Percentiles rank a stretch among this genome's conserved stretches.
phyloP scores from a whole-genome alignment of 306 rosid species.

The Citrullus amarus region DNA sequence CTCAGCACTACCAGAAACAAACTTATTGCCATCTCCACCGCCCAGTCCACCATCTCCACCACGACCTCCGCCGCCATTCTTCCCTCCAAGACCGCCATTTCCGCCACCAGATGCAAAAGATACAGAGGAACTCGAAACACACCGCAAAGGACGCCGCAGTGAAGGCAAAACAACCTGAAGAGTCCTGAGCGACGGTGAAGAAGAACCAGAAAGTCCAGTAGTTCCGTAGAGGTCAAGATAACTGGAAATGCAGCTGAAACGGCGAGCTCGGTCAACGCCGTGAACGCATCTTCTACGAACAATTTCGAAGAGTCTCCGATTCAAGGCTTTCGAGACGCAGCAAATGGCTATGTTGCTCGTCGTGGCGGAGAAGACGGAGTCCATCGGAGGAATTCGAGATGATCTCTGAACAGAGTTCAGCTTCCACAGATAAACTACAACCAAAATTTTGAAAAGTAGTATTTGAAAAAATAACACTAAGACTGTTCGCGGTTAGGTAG shows the following conservation, averaged over 20 bases:
- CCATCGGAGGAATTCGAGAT: slow-evolving; percentile 33
- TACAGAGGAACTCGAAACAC: slow-evolving; percentile 48
- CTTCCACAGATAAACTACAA: not conserved
- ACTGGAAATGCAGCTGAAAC: slow-evolving; percentile 20
- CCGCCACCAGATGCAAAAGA: slow-evolving; percentile 56
- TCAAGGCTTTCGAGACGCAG: slow-evolving; percentile 37
- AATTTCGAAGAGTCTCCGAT: slow-evolving; percentile 22
- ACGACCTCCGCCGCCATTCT: slow-evolving; percentile 23
- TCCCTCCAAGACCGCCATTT: slow-evolving; percentile 35
- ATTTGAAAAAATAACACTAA: not conserved
- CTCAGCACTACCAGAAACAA: slow-evolving; percentile 36
- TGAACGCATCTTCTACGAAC: slow-evolving; percentile 17
- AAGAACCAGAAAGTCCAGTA: slow-evolving; percentile 4
- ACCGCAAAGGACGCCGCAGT: slow-evolving; percentile 21
- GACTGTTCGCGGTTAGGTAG: not conserved
- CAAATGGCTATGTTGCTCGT: slow-evolving; percentile 34
- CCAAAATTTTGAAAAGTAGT: not conserved
- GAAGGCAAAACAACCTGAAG: slow-evolving; percentile 18
- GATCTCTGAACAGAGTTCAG: not conserved
- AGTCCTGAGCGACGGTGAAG: slow-evolving; percentile 18
- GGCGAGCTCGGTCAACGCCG: slow-evolving; percentile 23
- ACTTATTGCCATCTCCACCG: slow-evolving; percentile 34
- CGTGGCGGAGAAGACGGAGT: slow-evolving; percentile 32
- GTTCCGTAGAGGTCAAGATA: slow-evolving; percentile 10
- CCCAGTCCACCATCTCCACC: slow-evolving; percentile 41